Evolutionary conservation across 352 stramenopile species (phyloP), one percentile per base, ranked within the genome.

Genomic region (Globisporangium cylindrosporum): DNA sequence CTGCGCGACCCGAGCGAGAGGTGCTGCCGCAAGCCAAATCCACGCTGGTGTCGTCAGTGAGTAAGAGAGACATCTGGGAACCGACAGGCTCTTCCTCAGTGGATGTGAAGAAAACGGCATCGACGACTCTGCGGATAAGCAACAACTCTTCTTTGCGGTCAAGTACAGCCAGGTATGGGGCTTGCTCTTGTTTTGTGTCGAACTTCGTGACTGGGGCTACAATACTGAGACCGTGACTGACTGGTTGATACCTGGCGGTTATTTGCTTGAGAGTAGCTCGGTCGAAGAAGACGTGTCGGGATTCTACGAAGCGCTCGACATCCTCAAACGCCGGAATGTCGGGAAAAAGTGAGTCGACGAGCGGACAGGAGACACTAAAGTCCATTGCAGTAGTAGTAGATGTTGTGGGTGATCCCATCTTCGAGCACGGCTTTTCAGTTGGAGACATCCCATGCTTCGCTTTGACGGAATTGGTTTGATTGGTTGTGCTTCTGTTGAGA

Each of bases 291-390:
- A 93, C 34, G 82, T 93, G 1, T 88, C 83, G 4, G 83, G 80
- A 2, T 93, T 93, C 63, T 93, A 93, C 57, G 82, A 91, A 73
- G 85, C 85, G 3, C 70, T 92, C 8, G 84, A 91, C 58, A 86
- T 92, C 29, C 77, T 92, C 48, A 92, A 91, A 53, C 81, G 84
- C 5, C 80, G 82, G 22, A 87, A 80, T 68, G 70, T 22, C 74
- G 80, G 64, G 68, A 77, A 51, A 24, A 72, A 72, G 55, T 67
- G 59, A 36, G 32, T 36, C 32, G 32, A 36, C 32, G 7, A 36
- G 32, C 32, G 32, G 6, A 36, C 7, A 6, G 32, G 32, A 36
- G 32, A 36, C 32, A 36, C 32, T 9, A 36, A 9, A 9, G 32
- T 9, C 7, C 5, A 36, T 36, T 36, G 32, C 7, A 36, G 32